These are phyloP conservation scores for Colletotrichum incanum DNA, from an alignment of 2,329 filamentous ascomycete genomes.

Conservation along the genomic window DNA sequence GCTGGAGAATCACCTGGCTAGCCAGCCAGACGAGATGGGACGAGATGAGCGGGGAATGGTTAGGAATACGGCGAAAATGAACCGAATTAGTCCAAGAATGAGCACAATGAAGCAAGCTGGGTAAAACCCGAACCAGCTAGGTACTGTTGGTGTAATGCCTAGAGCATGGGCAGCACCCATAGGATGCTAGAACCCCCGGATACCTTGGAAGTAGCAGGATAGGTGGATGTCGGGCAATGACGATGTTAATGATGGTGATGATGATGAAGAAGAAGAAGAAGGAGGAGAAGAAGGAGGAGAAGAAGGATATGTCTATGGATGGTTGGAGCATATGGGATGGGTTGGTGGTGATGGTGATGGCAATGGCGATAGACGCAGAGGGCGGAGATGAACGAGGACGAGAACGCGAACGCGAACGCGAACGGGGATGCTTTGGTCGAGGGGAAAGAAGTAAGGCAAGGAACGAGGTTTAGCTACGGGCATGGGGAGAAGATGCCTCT, in stretches of 20 bases:
- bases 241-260: not conserved
- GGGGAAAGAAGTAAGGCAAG: conserved; percentile 6
- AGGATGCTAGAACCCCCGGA: conserved; percentile 12
- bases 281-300: not conserved
- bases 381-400: not conserved
- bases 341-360: not conserved
- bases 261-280: not conserved
- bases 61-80: no score
- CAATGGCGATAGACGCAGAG: not conserved
- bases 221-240: not conserved
- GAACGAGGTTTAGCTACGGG: not conserved
- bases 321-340: not conserved
- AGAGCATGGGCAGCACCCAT: not conserved
- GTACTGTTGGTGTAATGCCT: not conserved
- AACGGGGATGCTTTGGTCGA: not conserved
- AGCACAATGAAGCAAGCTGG: not conserved
- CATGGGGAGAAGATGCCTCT: not conserved
- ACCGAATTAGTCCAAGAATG: not conserved
- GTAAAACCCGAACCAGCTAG: not conserved
- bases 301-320: not conserved
- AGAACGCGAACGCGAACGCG: not conserved
- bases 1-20: not conserved
- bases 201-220: conserved; percentile 18
- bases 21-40: conserved; percentile 12
- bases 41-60: not conserved